A percentile compares a stretch with the other conserved stretches of the same genome.
Evolutionary conservation across 306 rosid genomes (phyloP).

Genomic region (Delonix regia): DNA sequence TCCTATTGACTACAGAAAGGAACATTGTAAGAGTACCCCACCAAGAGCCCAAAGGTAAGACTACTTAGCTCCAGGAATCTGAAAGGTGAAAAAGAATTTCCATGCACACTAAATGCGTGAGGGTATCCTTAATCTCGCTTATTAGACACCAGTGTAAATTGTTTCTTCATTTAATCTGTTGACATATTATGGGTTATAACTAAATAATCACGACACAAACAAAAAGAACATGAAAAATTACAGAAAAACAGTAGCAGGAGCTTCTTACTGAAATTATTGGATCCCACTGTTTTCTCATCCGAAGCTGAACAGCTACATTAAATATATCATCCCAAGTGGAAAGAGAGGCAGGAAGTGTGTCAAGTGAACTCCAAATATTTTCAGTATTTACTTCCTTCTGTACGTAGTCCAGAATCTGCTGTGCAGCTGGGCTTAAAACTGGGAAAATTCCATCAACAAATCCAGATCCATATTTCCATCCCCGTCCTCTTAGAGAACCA

Average conservation of each 20-base stretch:
- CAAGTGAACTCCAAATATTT: conserved; percentile 67
- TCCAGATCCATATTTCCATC: conserved; percentile 97
- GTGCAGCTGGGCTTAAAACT: conserved; percentile 74
- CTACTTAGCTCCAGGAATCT: background rate
- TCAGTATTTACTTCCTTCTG: conserved; percentile 56
- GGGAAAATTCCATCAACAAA: conserved; percentile 95
- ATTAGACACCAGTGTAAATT: background rate
- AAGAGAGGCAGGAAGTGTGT: conserved; percentile 70
- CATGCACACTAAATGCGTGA: background rate
- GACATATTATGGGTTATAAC: background rate
- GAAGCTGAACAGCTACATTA: conserved; percentile 85
- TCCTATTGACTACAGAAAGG: background rate
- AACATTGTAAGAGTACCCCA: too few species aligned
- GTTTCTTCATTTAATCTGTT: background rate
- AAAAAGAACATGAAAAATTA: background rate
- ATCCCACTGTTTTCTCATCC: conserved; percentile 79
- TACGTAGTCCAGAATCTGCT: conserved; percentile 63
- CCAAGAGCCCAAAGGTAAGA: background rate
- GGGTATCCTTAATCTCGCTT: background rate
- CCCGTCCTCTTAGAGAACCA: conserved; percentile 91
- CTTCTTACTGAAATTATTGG: conserved; percentile 73
- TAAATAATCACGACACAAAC: background rate
- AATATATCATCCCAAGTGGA: conserved; percentile 84
- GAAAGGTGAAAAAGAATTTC: background rate
- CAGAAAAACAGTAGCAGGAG: background rate